A percentile compares a stretch with the other conserved stretches of the same genome.
These are phyloP conservation scores for Stentor coeruleus DNA, from an alignment of 73 alveolate genomes.

Conservation along the genomic window DNA sequence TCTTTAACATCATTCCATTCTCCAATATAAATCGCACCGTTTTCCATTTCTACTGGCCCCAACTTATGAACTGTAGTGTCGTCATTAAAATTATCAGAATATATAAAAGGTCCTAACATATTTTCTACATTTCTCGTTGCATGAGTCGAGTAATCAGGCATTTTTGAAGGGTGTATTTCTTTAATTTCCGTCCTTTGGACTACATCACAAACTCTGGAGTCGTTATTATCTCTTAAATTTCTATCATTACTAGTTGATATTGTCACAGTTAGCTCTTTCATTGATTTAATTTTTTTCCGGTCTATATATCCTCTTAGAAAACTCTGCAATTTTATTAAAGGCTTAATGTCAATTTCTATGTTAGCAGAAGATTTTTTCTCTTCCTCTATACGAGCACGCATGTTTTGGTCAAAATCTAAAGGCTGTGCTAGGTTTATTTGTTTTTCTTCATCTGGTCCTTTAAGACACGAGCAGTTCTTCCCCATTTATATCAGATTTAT, in stretches of 20 bases:
- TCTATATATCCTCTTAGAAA: slow-evolving; percentile 17
- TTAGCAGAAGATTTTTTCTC: too few relatives aligned
- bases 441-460: slow-evolving; percentile 7
- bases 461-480: slow-evolving; percentile 12
- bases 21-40: slow-evolving; percentile 49
- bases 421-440: slow-evolving; percentile 1
- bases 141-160: slow-evolving; percentile 15
- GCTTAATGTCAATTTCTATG: neutral
- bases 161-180: neutral
- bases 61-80: neutral
- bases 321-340: slow-evolving; percentile 6
- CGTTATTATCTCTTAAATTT: neutral
- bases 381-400: neutral
- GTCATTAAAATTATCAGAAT: neutral
- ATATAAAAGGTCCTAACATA: neutral
- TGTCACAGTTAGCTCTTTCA: neutral
- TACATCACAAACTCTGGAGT: neutral
- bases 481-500: too few relatives aligned
- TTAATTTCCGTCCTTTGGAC: neutral
- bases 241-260: neutral
- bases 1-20: slow-evolving; percentile 34
- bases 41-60: slow-evolving; percentile 44
- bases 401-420: neutral
- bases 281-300: neutral
- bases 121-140: neutral